Base-by-base conservation (phyloP, 257 asterid genomes). In the Fraxinus pennsylvanica region DNA sequence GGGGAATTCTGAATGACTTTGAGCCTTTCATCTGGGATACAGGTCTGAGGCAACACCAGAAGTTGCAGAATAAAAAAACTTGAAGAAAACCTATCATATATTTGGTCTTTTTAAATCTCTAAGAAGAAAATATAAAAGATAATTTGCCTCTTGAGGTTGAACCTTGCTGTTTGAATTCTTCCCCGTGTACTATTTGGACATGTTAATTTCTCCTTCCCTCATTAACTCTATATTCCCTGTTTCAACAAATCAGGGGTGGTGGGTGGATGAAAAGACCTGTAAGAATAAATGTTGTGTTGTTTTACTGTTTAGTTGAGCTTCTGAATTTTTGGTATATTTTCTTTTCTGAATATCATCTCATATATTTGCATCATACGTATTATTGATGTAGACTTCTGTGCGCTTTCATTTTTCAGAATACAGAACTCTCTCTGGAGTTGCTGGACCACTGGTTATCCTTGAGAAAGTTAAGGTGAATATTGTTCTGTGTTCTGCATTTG, bases 341-440 rank as follows among this genome's bases (percentile, higher is more conserved):
- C 5, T 61, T 61, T 59, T 9, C 6, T 9, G 68, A 61, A 61
- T 21, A 61, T 61, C 68, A 8, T 61, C 17, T 61, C 14, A 8
- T 61, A 21, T 22, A 61, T 21, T 22, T 61, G 9, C 68, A 59
- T 21, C 21, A n/a, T 59, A 21, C 0, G 0, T 59, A 59, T 59
- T 22, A n/a, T 59, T 22, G 30, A 61, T 61, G 68, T 30, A 61
- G 33, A 8, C 33, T 61, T 61, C 15, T 9, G 25, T 8, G 5
- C 5, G 15, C 35, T 30, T 61, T 73, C 36, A 57, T 72, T 35
- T 59, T 87, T 86, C 97, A 96, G 99, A 96, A 86, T 96, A 96
- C 72, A 91, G 99, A 82, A 96, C 99, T 73, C 98, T 96, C 81
- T 96, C 98, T 52, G 97, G 99, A 81, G 99, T 93, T 78, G 99